These are phyloP conservation scores for Suhomyces xylopsoci DNA, from an alignment of 805 yeast species.

Conservation along the genomic window DNA sequence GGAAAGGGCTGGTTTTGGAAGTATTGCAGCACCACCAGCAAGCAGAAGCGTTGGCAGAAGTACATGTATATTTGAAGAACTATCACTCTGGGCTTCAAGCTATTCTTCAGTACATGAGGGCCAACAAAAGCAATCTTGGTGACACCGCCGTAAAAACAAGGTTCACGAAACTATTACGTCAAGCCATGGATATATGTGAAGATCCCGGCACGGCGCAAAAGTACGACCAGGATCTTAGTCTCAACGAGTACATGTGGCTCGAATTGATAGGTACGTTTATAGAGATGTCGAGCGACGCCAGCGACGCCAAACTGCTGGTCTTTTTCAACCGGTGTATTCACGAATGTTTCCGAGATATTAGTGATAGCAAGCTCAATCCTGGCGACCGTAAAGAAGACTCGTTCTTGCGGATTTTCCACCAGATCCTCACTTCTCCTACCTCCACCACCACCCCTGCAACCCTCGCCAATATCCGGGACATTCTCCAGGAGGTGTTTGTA, in stretches of 20 bases:
- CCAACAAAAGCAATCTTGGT: slow-evolving; percentile 11
- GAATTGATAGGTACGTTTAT: slow-evolving; percentile 24
- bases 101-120: slow-evolving; percentile 20
- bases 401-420: slow-evolving; percentile 53
- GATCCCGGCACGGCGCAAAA: slow-evolving; percentile 9
- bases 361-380: slow-evolving; percentile 24
- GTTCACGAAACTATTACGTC: slow-evolving; percentile 33
- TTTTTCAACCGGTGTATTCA: slow-evolving; percentile 29
- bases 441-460: slow-evolving; percentile 38
- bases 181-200: slow-evolving; percentile 32
- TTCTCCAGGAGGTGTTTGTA: slow-evolving; percentile 59
- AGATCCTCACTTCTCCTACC: slow-evolving; percentile 45
- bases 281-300: slow-evolving; percentile 11
- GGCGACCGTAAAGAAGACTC: slow-evolving; percentile 25
- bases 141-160: neutral
- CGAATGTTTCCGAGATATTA: slow-evolving; percentile 30
- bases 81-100: slow-evolving; percentile 29
- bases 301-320: neutral
- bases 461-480: slow-evolving; percentile 55
- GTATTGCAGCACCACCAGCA: slow-evolving; percentile 21
- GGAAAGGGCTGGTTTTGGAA: slow-evolving; percentile 3
- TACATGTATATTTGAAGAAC: slow-evolving; percentile 21
- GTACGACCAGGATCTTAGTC: slow-evolving; percentile 10
- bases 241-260: slow-evolving; percentile 30
- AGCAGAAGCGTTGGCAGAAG: slow-evolving; percentile 29